Conservation (phyloP, 163 green algal species). For the Trebouxiophyceae sp. region DNA sequence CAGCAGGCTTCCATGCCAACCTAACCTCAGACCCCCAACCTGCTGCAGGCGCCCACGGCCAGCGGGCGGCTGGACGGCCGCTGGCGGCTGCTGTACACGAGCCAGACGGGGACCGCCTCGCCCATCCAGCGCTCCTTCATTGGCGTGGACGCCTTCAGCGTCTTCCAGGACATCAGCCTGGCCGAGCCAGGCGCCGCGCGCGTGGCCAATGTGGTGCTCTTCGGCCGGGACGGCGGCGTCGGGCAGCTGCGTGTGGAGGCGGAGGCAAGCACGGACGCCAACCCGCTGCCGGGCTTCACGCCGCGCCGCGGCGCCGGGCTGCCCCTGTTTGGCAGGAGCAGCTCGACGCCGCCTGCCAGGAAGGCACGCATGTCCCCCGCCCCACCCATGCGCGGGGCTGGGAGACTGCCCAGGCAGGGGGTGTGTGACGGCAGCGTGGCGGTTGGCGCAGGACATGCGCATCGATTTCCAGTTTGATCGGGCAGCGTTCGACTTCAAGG, state of each 20-base stretch:
- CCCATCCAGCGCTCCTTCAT: constrained; percentile 90
- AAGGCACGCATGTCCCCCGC: not conserved
- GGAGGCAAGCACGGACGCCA: constrained; percentile 61
- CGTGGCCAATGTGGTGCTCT: constrained; percentile 82
- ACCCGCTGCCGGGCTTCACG: constrained; percentile 62
- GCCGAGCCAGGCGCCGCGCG: constrained; percentile 1
- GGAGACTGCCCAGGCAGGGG: too few relatives aligned
- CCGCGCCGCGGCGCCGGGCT: constrained; percentile 55
- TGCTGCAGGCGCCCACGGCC: constrained; percentile 36
- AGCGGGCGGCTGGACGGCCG: constrained; percentile 38
- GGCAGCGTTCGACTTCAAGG: constrained; percentile 80
- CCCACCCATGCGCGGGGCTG: not conserved
- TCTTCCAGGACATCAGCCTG: constrained; percentile 68
- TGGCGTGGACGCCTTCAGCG: constrained; percentile 70
- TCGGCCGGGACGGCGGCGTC: constrained; percentile 37
- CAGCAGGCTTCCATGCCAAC: too few relatives aligned
- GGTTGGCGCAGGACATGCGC: constrained; percentile 53
- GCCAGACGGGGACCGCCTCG: constrained; percentile 51
- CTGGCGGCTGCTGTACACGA: constrained; percentile 76
- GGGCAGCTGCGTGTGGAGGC: constrained; percentile 70
- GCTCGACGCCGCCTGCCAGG: constrained; percentile 36
- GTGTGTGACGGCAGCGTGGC: too few relatives aligned
- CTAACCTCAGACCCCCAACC: too few relatives aligned
- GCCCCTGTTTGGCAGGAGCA: constrained; percentile 68
- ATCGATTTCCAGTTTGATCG: constrained; percentile 88